Percentiles rank a stretch among this genome's conserved stretches.
Evolutionary conservation across 345 rosid genomes (phyloP).

Genomic region (Geranium brycei): DNA sequence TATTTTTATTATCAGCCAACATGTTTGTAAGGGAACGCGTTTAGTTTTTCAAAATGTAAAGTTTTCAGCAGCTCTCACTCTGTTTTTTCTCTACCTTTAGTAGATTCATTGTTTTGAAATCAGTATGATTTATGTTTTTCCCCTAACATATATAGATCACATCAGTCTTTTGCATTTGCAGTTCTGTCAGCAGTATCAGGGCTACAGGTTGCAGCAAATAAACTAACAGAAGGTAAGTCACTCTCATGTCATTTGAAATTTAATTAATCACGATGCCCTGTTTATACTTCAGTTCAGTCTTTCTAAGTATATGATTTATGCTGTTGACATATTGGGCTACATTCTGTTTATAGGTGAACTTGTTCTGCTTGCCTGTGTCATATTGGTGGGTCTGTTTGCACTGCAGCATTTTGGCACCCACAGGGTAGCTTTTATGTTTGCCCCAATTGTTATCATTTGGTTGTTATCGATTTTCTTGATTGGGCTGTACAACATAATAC

Average conservation of each 20-base stretch:
- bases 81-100: background rate
- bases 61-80: too few relatives aligned
- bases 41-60: background rate
- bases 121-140: background rate
- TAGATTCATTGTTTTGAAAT: background rate
- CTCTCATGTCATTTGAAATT: conserved; percentile 2
- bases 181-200: conserved; percentile 84
- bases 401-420: conserved; percentile 87
- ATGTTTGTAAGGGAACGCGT: background rate
- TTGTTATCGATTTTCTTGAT: conserved; percentile 52
- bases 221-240: conserved; percentile 41
- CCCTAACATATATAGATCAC: background rate
- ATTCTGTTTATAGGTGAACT: conserved; percentile 35
- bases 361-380: conserved; percentile 59
- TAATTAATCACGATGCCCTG: background rate
- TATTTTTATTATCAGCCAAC: background rate
- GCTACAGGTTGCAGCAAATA: conserved; percentile 38
- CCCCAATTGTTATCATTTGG: conserved; percentile 80
- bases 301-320: background rate
- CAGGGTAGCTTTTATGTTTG: conserved; percentile 80
- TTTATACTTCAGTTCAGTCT: background rate
- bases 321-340: conserved; percentile 1
- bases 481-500: conserved; percentile 62
- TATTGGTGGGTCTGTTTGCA: conserved; percentile 88
- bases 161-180: conserved; percentile 23